Conservation (phyloP, 2,329 filamentous ascomycete species). For the Aspergillus novofumigatus region DNA sequence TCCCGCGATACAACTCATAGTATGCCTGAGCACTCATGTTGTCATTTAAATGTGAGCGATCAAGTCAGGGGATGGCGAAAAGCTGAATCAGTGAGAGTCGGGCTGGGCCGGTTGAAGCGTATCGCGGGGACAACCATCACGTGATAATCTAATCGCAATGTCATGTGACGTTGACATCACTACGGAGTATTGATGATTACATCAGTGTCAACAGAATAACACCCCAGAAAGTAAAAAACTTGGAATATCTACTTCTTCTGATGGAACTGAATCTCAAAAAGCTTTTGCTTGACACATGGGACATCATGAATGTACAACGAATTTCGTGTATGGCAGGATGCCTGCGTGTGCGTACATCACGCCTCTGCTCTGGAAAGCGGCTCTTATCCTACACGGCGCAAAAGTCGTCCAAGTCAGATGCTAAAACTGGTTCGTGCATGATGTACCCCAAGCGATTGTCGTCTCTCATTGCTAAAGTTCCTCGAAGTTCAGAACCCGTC, state of each 20-base stretch:
- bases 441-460: neutral
- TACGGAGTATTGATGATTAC: neutral
- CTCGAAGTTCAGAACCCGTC: neutral
- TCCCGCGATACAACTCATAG: constrained; percentile 97
- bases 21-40: constrained; percentile 53
- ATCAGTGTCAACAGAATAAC: neutral
- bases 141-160: constrained; percentile 7
- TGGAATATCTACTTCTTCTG: neutral
- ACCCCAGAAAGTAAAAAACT: neutral
- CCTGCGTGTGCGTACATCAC: neutral
- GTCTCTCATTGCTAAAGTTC: neutral
- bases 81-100: constrained; percentile 2
- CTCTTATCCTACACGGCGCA: neutral
- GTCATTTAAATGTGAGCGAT: constrained; percentile 2
- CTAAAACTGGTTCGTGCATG: constrained; percentile 3
- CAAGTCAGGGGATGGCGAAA: constrained; percentile 6
- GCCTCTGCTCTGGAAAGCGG: neutral
- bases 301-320: neutral
- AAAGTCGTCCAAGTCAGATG: neutral
- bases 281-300: neutral
- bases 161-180: constrained; percentile 4
- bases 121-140: constrained; percentile 8
- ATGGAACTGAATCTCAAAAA: neutral
- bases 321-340: neutral
- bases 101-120: neutral